A percentile compares a stretch with the other conserved stretches of the same genome.
Conservation (phyloP, 192 early-diverging fungal species). For the Jimgerdemannia flammicorona region DNA sequence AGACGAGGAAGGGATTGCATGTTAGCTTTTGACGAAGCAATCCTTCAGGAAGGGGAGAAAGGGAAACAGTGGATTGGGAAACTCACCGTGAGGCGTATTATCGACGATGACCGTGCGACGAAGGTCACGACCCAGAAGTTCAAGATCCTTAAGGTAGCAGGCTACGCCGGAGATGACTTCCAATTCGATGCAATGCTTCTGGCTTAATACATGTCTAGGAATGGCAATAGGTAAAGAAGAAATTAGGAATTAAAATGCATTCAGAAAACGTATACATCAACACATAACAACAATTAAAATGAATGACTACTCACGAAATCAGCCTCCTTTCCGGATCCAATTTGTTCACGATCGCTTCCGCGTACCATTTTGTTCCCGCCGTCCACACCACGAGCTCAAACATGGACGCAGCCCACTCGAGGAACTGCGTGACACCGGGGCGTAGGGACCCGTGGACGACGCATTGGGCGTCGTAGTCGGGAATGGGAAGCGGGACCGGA, state of each 20-base stretch:
- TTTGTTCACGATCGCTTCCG: conserved; percentile 15
- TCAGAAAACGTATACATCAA: background rate
- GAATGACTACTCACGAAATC: conserved; percentile 21
- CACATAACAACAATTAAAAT: background rate
- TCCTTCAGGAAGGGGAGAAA: background rate
- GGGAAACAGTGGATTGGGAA: background rate
- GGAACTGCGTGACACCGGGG: conserved; percentile 24
- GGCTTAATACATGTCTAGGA: conserved; percentile 28
- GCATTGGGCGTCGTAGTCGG: background rate
- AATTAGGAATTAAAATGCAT: background rate
- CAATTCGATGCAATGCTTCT: conserved; percentile 25
- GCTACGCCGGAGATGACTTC: conserved; percentile 16
- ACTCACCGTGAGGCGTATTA: conserved; percentile 31
- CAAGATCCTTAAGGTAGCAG: conserved; percentile 31
- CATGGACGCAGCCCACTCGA: conserved; percentile 25
- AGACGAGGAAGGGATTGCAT: background rate
- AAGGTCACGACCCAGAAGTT: conserved; percentile 29
- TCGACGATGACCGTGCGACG: conserved; percentile 29
- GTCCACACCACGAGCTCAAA: conserved; percentile 39
- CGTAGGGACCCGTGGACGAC: conserved; percentile 18
- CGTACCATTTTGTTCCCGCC: conserved; percentile 30
- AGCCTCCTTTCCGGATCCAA: conserved; percentile 24
- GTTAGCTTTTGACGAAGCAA: background rate
- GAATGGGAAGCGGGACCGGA: background rate
- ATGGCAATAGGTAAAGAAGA: background rate